Conservation (phyloP, 306 rosid genomes). For the Leucaena leucocephala region DNA sequence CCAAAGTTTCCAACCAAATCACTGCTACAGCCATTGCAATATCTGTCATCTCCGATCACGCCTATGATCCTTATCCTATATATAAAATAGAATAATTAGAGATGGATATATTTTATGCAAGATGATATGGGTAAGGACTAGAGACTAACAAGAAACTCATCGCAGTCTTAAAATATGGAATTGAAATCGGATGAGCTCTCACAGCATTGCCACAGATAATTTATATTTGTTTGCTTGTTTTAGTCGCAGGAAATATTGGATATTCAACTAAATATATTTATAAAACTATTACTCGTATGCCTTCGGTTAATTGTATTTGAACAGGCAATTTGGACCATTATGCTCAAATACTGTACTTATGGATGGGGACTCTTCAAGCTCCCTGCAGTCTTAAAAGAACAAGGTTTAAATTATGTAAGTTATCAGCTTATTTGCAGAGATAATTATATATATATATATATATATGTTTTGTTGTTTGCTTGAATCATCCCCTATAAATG, state of each 20-base stretch:
- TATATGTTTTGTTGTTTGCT: not conserved
- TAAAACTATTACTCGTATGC: not conserved
- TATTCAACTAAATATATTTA: not conserved
- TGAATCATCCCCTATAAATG: not conserved
- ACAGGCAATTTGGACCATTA: not conserved
- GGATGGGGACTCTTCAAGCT: not conserved
- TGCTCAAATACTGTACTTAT: not conserved
- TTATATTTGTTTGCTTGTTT: not conserved
- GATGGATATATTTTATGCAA: not conserved
- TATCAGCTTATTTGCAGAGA: not conserved
- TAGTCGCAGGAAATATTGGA: not conserved
- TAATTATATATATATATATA: not conserved
- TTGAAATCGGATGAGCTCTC: no score
- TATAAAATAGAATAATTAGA: not conserved
- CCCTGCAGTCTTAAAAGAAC: not conserved
- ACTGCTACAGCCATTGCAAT: conserved; percentile 28
- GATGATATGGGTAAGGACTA: not conserved
- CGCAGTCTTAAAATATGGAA: not conserved
- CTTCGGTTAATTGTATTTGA: not conserved
- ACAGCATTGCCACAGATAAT: not conserved
- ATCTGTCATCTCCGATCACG: conserved; percentile 7
- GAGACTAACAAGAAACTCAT: not conserved
- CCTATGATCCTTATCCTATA: conserved; percentile 18
- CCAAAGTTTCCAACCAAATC: conserved; percentile 40
- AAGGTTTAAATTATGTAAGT: not conserved